Evolutionary conservation across 257 asterid genomes (phyloP).

Genomic region (Solanum chaucha): DNA sequence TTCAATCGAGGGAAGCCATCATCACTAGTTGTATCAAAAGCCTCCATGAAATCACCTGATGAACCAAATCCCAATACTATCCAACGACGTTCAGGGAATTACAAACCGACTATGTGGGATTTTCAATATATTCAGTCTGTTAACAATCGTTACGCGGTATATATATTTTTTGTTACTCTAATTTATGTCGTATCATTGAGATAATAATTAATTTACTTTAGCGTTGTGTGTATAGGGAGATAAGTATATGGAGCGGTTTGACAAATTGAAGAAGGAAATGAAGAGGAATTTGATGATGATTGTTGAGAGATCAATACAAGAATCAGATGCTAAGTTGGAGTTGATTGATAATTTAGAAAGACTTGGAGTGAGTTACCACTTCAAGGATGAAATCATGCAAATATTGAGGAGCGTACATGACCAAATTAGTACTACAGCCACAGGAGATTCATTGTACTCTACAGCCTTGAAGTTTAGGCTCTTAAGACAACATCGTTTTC

Average conservation of each 20-base stretch:
- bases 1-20: too few species aligned
- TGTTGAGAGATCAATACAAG: neutral
- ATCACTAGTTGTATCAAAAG: too few species aligned
- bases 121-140: conserved; percentile 28
- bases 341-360: too few species aligned
- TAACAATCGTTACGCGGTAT: conserved; percentile 3
- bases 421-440: neutral
- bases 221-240: conserved; percentile 17
- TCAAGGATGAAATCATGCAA: conserved; percentile 11
- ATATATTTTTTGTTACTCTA: neutral
- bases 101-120: too few species aligned
- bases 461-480: conserved; percentile 29
- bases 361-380: conserved; percentile 28
- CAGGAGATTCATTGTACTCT: conserved; percentile 9
- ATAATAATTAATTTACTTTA: too few species aligned
- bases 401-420: neutral
- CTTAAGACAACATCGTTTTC: neutral
- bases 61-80: too few species aligned
- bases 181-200: too few species aligned
- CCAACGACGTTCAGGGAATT: too few species aligned
- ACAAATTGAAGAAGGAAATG: conserved; percentile 9
- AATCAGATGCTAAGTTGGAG: neutral
- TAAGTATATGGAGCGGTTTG: neutral
- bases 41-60: too few species aligned
- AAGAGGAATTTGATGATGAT: neutral